phyloP scores from a whole-genome alignment of 352 stramenopile species.

The Thalassiosira oceanica region DNA sequence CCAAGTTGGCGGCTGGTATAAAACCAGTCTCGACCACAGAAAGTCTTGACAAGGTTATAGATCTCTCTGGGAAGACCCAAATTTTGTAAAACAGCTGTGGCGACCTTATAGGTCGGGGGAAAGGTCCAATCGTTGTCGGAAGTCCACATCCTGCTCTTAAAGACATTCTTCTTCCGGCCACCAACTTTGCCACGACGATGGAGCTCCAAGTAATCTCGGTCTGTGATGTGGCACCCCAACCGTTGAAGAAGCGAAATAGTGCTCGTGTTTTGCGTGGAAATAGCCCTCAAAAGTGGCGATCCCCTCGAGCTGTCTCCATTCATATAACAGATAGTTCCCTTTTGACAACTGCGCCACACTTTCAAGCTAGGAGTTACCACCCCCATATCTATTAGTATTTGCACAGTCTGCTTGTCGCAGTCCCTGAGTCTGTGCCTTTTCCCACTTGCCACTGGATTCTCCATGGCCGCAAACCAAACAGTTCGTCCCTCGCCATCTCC shows the following conservation, averaged over 20 bases:
- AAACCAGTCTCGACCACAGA: conserved; percentile 34
- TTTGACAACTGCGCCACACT: conserved; percentile 5
- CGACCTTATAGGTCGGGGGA: conserved; percentile 34
- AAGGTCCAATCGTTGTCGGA: conserved; percentile 27
- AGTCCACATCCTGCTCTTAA: conserved; percentile 10
- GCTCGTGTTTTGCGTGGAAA: conserved; percentile 24
- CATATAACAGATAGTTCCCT: conserved; percentile 24
- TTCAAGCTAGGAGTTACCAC: conserved; percentile 20
- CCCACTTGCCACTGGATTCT: conserved; percentile 21
- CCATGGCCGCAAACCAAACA: conserved; percentile 19
- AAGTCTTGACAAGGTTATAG: conserved; percentile 24
- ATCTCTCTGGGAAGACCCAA: conserved; percentile 37
- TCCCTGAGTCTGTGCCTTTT: conserved; percentile 7
- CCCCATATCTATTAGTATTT: conserved; percentile 17
- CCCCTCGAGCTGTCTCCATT: conserved; percentile 9
- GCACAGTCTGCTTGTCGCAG: conserved; percentile 24
- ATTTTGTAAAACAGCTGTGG: conserved; percentile 10
- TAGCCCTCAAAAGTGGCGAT: conserved; percentile 15
- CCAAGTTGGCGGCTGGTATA: no score
- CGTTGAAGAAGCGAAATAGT: conserved; percentile 21
- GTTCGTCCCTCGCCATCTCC: conserved; percentile 26
- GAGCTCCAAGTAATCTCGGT: conserved; percentile 26
- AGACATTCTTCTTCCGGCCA: not conserved
- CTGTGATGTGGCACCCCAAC: conserved; percentile 20
- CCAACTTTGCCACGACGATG: conserved; percentile 8